Evolutionary conservation across 148 eudicot genomes (phyloP).

Genomic region (Suaeda aralocaspica): DNA sequence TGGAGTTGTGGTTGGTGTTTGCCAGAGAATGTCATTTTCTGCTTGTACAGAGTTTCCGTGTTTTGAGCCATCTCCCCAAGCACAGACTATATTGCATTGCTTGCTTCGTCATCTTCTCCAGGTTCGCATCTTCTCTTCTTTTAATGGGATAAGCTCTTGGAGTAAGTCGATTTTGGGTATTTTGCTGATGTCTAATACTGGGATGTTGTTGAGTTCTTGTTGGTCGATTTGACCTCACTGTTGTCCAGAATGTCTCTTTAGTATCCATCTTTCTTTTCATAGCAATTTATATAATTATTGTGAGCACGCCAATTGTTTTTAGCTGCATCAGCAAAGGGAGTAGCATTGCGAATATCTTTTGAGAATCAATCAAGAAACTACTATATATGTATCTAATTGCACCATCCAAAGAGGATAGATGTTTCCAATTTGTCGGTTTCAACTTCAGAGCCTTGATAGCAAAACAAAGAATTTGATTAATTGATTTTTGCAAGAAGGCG

Average conservation of each 20-base stretch:
- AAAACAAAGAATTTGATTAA: not conserved
- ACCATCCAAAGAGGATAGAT: not conserved
- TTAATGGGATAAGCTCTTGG: not conserved
- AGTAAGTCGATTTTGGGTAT: not conserved
- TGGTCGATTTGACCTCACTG: not conserved
- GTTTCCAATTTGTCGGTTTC: not conserved
- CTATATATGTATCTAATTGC: not conserved
- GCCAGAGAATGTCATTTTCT: conserved; percentile 96
- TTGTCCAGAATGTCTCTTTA: not conserved
- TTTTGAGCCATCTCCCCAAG: conserved; percentile 97
- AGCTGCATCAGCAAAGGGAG: not conserved
- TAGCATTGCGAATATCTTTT: not conserved
- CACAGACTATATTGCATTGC: conserved; percentile 96
- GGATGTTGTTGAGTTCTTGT: not conserved
- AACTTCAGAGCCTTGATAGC: not conserved
- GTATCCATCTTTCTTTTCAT: not conserved
- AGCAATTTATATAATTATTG: not conserved
- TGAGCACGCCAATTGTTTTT: not conserved
- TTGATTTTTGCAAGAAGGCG: not conserved
- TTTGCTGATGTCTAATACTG: not conserved
- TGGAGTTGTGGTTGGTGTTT: conserved; percentile 92
- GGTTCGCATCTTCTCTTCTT: conserved; percentile 37
- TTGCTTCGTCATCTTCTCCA: conserved; percentile 95
- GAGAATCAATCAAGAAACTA: not conserved
- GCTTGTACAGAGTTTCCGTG: conserved; percentile 97